A percentile compares a stretch with the other conserved stretches of the same genome.
Evolutionary conservation across 2,329 filamentous ascomycete species (phyloP).

Genomic region (Sporothrix brunneoviolacea): DNA sequence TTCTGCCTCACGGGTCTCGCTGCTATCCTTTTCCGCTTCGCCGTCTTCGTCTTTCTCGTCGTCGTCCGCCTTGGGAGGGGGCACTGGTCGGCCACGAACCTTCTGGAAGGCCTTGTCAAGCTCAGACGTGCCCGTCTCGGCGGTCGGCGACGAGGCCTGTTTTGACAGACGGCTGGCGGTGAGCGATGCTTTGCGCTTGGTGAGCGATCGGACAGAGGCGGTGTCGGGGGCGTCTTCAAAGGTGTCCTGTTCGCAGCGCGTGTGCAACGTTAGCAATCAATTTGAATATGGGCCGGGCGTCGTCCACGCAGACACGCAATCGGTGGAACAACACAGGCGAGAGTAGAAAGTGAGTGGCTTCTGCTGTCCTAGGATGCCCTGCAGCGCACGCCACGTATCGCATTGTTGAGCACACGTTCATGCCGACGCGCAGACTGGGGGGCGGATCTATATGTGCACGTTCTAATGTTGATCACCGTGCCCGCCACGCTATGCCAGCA

Average conservation of each 20-base stretch:
- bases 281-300: no score
- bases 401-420: constrained; percentile 2
- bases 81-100: constrained; percentile 10
- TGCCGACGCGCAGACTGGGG: constrained; percentile 4
- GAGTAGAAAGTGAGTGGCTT: not conserved
- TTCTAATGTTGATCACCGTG: constrained; percentile 7
- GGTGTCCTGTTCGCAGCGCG: constrained; percentile 49
- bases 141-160: constrained; percentile 19
- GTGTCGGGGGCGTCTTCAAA: constrained; percentile 79
- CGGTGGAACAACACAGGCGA: no score
- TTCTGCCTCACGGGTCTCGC: constrained; percentile 20
- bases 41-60: constrained; percentile 25
- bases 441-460: not conserved
- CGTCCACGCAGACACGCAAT: no score
- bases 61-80: not conserved
- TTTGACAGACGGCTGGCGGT: constrained; percentile 22
- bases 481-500: not conserved
- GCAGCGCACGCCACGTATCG: constrained; percentile 5
- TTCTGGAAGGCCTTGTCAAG: constrained; percentile 21
- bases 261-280: constrained; percentile 10
- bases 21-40: constrained; percentile 24
- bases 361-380: no score
- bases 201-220: constrained; percentile 58
- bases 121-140: constrained; percentile 24
- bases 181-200: constrained; percentile 37